Base-by-base conservation (phyloP, 192 early-diverging fungal genomes). In the Coemansia sp. region DNA sequence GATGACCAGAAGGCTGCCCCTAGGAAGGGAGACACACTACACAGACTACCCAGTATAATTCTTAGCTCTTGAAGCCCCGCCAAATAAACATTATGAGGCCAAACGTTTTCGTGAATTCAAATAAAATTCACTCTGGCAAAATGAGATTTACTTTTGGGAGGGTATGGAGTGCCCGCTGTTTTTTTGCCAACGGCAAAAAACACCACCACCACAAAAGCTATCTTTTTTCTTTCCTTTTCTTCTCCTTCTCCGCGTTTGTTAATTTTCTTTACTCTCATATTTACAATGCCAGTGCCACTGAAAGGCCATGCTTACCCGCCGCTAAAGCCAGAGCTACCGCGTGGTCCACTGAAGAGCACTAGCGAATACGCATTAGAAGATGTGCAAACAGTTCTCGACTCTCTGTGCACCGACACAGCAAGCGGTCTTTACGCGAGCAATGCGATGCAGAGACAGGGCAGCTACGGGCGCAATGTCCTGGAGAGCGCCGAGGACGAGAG, bases 391-490 rank as follows among this genome's bases (percentile, higher is more conserved):
- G 75, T 83, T 1, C 51, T 83, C 24, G 60, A 45, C 5, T 26
- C 59, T 2, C 83, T 98, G 31, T 87, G 90, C 26, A 92, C 94
- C 3, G 84, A 93, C 53, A 87, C 88, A n/a, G 60, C 59, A 14
- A 38, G 75, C 0, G 95, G 95, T 62, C 84, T 98, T 40, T 85
- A 90, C 4, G 73, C 83, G 13, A 80, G 74, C 21, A 90, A 92
- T 76, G 90, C 84, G 3, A 61, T 56, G 56, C 86, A 85, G 66
- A 88, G 95, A 43, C 73, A 87, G 33, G 74, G 60, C 14, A 61
- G 80, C 34, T 96, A 91, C 69, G 95, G 95, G 18, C 71, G 60
- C 55, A 96, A 96, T 66, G 86, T 86, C 51, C 65, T 92, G 28
- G 85, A 90, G 18, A 90, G 90, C 70, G 77, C 73, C 40, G 93